Conservation (phyloP, 257 asterid species). For the Capsicum chinense region DNA sequence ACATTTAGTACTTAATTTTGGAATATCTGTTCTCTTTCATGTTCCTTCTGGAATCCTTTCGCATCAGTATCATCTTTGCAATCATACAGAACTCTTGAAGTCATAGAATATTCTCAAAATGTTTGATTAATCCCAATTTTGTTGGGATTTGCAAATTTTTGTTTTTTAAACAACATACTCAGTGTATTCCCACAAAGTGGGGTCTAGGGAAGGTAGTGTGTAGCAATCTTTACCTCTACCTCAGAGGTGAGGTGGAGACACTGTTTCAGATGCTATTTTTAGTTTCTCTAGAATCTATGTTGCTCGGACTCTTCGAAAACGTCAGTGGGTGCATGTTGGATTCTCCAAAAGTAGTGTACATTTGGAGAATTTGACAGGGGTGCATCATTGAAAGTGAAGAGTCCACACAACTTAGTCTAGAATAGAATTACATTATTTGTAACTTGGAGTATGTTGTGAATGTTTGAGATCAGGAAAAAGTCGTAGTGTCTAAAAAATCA, state of each 20-base stretch:
- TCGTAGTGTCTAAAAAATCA: background rate
- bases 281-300: background rate
- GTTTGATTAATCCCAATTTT: constrained; percentile 20
- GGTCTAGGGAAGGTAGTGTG: too few species aligned
- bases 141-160: background rate
- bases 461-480: background rate
- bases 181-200: too few species aligned
- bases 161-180: too few species aligned
- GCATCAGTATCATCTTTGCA: background rate
- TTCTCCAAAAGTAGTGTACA: too few species aligned
- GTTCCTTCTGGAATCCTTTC: constrained; percentile 16
- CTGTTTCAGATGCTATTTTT: background rate
- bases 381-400: too few species aligned
- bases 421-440: background rate
- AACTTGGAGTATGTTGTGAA: background rate
- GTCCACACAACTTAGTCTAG: background rate
- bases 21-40: background rate
- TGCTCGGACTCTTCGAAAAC: too few species aligned
- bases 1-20: background rate
- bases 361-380: too few species aligned
- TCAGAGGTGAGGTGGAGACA: too few species aligned
- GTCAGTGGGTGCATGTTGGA: too few species aligned
- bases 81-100: background rate
- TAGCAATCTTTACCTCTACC: too few species aligned
- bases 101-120: background rate